Percentiles rank a stretch among this genome's conserved stretches.
Conservation (phyloP, 2,329 filamentous ascomycete genomes). For the Neospermospora avenae region DNA sequence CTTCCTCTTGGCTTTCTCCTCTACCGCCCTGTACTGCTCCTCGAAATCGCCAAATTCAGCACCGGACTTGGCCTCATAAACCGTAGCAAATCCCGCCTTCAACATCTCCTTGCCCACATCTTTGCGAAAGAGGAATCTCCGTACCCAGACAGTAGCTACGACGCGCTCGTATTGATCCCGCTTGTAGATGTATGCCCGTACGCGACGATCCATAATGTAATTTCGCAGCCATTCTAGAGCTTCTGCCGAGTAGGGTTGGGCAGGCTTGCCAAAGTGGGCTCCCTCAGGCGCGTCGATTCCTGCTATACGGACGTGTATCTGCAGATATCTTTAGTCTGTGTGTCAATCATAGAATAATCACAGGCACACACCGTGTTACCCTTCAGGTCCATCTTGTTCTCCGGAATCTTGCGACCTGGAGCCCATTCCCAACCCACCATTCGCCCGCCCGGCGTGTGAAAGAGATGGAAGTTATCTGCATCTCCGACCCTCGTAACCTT, state of each 20-base stretch:
- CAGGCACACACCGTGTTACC: constrained; percentile 64
- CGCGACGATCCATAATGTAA: constrained; percentile 68
- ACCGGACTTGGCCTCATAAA: constrained; percentile 90
- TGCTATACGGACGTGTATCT: constrained; percentile 87
- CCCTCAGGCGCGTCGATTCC: constrained; percentile 92
- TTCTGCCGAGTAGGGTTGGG: constrained; percentile 80
- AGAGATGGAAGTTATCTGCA: constrained; percentile 92
- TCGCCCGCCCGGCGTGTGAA: constrained; percentile 89
- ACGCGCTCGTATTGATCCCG: constrained; percentile 91
- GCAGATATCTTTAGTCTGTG: constrained; percentile 15
- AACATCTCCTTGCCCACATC: constrained; percentile 93
- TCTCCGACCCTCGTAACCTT: constrained; percentile 92
- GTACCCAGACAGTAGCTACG: constrained; percentile 79
- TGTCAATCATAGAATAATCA: not conserved
- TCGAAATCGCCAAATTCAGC: constrained; percentile 79
- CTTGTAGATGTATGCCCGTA: constrained; percentile 79
- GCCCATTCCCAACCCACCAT: constrained; percentile 91
- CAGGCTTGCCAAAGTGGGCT: constrained; percentile 85
- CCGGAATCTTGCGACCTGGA: constrained; percentile 66
- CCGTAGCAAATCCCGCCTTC: constrained; percentile 76
- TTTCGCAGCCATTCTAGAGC: constrained; percentile 75
- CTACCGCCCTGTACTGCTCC: constrained; percentile 60
- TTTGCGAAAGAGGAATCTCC: constrained; percentile 59
- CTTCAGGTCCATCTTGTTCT: constrained; percentile 63
- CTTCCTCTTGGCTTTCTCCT: constrained; percentile 62